Evolutionary conservation across 345 rosid species (phyloP).

Genomic region (Pistacia atlantica): DNA sequence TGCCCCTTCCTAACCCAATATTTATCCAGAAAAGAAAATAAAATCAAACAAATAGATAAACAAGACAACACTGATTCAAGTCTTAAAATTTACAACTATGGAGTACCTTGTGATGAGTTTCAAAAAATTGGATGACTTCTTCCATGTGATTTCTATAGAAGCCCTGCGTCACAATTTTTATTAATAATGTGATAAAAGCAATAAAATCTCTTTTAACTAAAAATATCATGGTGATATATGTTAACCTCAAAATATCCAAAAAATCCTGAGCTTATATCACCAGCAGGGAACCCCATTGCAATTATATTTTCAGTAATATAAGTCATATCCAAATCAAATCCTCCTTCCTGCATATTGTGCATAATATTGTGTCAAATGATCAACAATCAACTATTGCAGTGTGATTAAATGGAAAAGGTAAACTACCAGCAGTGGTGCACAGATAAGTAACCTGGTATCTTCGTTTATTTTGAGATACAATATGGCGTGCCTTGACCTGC

Average conservation of each 20-base stretch:
- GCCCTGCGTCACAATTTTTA: slow-evolving; percentile 59
- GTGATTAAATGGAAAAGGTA: neutral
- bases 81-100: neutral
- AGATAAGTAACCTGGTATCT: slow-evolving; percentile 74
- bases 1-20: neutral
- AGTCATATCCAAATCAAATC: slow-evolving; percentile 69
- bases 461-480: slow-evolving; percentile 93
- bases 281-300: slow-evolving; percentile 99
- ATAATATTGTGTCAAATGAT: slow-evolving; percentile 9
- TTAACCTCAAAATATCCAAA: slow-evolving; percentile 87
- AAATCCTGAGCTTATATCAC: slow-evolving; percentile 89
- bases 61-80: neutral
- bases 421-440: neutral
- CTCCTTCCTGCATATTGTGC: slow-evolving; percentile 71
- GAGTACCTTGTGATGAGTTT: slow-evolving; percentile 84
- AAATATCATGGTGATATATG: slow-evolving; percentile 9
- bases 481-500: slow-evolving; percentile 93
- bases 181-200: neutral
- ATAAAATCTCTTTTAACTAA: slow-evolving; percentile 10
- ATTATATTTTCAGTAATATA: slow-evolving; percentile 70
- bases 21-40: neutral
- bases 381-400: neutral
- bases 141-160: slow-evolving; percentile 92
- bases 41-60: neutral
- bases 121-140: slow-evolving; percentile 90